These are phyloP conservation scores for Ilyonectria destructans DNA, from an alignment of 2,329 filamentous ascomycete genomes.

Conservation along the genomic window DNA sequence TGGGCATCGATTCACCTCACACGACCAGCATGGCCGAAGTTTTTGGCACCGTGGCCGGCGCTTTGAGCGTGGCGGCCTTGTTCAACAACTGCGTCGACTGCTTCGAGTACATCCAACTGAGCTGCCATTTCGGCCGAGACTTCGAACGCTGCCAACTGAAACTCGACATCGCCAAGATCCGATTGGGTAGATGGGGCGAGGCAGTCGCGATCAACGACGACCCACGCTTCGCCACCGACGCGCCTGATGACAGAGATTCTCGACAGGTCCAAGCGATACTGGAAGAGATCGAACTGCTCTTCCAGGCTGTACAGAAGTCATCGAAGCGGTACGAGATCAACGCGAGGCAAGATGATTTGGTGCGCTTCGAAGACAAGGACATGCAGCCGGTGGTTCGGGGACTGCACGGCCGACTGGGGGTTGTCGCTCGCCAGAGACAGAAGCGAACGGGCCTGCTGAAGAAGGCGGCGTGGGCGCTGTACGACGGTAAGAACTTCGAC, in stretches of 20 bases:
- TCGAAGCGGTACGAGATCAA: slow-evolving; percentile 45
- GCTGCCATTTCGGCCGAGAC: slow-evolving; percentile 53
- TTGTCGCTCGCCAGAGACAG: background rate
- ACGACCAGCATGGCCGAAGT: slow-evolving; percentile 18
- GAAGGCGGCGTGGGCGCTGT: slow-evolving; percentile 32
- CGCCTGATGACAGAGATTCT: slow-evolving; percentile 30
- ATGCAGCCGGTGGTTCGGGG: background rate
- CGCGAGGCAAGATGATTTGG: slow-evolving; percentile 26
- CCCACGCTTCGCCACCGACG: slow-evolving; percentile 33
- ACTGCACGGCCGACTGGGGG: slow-evolving; percentile 8
- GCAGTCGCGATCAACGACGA: slow-evolving; percentile 52
- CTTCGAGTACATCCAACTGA: slow-evolving; percentile 60
- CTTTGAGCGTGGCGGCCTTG: slow-evolving; percentile 53
- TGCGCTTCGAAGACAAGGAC: background rate
- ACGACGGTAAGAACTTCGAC: slow-evolving; percentile 36
- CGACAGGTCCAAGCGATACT: slow-evolving; percentile 40
- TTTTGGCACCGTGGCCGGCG: slow-evolving; percentile 49
- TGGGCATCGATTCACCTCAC: slow-evolving; percentile 1
- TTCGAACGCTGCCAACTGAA: slow-evolving; percentile 54
- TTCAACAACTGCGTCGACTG: slow-evolving; percentile 59
- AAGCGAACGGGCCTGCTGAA: slow-evolving; percentile 2
- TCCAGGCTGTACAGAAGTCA: slow-evolving; percentile 40
- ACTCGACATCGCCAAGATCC: slow-evolving; percentile 51
- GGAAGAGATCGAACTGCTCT: slow-evolving; percentile 47
- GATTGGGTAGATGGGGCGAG: slow-evolving; percentile 55